Evolutionary conservation across 2,329 filamentous ascomycete genomes (phyloP), one percentile per base, ranked within the genome.

Genomic region (Cladophialophora bantiana): DNA sequence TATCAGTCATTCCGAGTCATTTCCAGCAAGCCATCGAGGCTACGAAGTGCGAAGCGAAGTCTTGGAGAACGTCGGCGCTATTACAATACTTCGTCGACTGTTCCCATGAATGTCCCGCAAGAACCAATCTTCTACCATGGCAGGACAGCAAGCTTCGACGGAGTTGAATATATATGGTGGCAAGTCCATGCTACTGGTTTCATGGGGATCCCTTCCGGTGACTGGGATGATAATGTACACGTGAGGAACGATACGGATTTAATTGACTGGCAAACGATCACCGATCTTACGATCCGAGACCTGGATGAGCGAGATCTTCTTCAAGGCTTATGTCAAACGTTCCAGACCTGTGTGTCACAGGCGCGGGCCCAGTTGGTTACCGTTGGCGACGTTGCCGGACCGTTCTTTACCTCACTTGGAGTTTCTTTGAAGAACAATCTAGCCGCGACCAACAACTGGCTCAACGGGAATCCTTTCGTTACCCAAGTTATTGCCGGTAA

Each of bases 161-260:
- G 52, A 15, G n/a, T 54, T n/a, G 52, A 54, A 31, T 54, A 54
- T 31, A 31, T n/a, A 31, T 54, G 52, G 52, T 31, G 34, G 20
- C 52, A 54, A 15, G 31, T 54, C 10, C 52, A 54, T 54, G 52
- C 52, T 34, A 54, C 52, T 31, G 52, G 52, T 7, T 54, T 26
- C 52, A 35, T 54, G 6, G 52, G 52, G 1, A 54, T 54, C 52
- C 31, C 34, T 10, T 31, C 52, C 31, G 20, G 34, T 31, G 13
- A 32, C 4, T 54, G 52, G 52, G 26, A 54, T n/a, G 52, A 54
- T n/a, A 13, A 10, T 34, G 18, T 54, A 35, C 20, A 54, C 13
- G 20, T 31, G 7, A 54, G 13, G 31, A 54, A 54, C n/a, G 31
- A 18, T 20, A 54, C 52, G 9, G 18, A 3, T 26, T 5, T 54